Evolutionary conservation across 164 flowering plant species (phyloP), one percentile per base, ranked within the genome.

Genomic region (Berberis vulgaris): DNA sequence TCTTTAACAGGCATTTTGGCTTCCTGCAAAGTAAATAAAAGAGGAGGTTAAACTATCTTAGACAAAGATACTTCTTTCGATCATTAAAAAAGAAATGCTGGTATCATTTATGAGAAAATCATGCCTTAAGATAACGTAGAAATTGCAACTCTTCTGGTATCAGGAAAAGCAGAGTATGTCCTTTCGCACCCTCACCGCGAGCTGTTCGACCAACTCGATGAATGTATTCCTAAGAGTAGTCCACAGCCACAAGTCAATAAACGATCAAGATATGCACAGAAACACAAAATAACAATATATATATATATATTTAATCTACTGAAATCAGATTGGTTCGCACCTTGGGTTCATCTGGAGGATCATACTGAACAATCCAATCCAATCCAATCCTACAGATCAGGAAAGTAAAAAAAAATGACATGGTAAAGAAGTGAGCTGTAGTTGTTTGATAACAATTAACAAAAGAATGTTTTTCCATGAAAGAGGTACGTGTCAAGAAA

Each of bases 141-240:
- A 91, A 95, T 59, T 80, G 86, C 66, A 89, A 49, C 77, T 95
- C 99, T 69, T 95, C 94, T 9, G 97, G 93, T 62, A 86, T 89
- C 66, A 95, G 67, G 75, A 91, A 88, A 55, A 92, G 86, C 63
- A 95, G 72, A 6, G 97, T 97, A 71, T 81, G 81, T 65, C 99
- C 99, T 66, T 79, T 88, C 7, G 77, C 87, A 72, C 96, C 96
- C 83, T 91, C 99, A 49, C 99, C 99, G 72, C 98, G 92, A 52
- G 99, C 99, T 67, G 99, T 95, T 66, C 99, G 84, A 52, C 99
- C 99, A 75, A 95, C 98, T 68, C 99, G 78, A 54, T 95, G 99
- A 52, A 91, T 89, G 67, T 95, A 95, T 76, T 88, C 97, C 98
- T 93, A 80, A 60, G 44, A 61, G 45, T 40, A 59, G 62, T 39